Evolutionary conservation across 208 protist genomes (phyloP).

Genomic region (Trypanosoma caninum): DNA sequence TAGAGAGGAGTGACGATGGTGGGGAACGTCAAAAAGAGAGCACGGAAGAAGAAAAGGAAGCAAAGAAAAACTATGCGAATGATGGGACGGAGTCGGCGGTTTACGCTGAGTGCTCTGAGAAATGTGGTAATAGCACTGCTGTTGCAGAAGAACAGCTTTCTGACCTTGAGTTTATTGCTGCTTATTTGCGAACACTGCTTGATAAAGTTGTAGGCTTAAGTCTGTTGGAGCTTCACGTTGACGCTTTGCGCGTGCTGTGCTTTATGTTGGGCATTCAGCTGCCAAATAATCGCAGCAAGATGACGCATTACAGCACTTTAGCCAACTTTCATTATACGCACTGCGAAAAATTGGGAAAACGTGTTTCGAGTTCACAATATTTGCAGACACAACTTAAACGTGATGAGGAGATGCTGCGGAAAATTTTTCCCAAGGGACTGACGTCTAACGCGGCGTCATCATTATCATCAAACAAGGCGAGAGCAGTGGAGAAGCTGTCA

Average conservation of each 20-base stretch:
- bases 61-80: too few species aligned
- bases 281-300: conserved; percentile 38
- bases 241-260: conserved; percentile 66
- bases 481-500: background rate
- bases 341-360: conserved; percentile 82
- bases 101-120: background rate
- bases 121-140: background rate
- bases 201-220: conserved; percentile 74
- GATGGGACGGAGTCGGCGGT: too few species aligned
- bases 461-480: conserved; percentile 13
- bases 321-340: conserved; percentile 80
- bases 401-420: conserved; percentile 45
- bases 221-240: conserved; percentile 59
- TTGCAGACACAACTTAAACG: conserved; percentile 40
- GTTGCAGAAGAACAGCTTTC: conserved; percentile 13
- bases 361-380: conserved; percentile 54
- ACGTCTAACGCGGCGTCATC: conserved; percentile 1
- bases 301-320: conserved; percentile 70
- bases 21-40: background rate
- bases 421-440: conserved; percentile 10
- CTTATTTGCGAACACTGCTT: conserved; percentile 67
- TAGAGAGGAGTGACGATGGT: background rate
- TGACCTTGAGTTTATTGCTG: conserved; percentile 52
- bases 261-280: conserved; percentile 66
- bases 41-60: background rate